phyloP scores from a whole-genome alignment of 2,329 filamentous ascomycete genomes.

The Penicillium sp. region DNA sequence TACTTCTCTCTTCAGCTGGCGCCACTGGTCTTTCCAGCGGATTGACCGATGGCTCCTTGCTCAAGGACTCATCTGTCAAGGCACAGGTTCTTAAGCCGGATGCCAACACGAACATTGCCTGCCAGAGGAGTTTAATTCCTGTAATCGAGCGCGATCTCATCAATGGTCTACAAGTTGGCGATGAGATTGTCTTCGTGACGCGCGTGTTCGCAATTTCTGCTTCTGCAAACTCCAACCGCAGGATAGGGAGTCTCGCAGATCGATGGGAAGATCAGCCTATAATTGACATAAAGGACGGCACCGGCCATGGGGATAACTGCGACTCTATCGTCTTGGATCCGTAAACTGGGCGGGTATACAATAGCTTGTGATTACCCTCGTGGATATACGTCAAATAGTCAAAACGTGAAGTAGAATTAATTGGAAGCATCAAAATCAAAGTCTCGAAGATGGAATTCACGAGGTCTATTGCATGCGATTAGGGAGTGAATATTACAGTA shows the following conservation, averaged over 20 bases:
- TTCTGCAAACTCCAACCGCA: conserved; percentile 1
- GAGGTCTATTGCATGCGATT: conserved; percentile 2
- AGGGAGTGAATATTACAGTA: conserved; percentile 7
- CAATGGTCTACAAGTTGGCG: neutral
- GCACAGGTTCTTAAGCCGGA: conserved; percentile 10
- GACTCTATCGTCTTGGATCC: neutral
- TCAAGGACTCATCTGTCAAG: neutral
- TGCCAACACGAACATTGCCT: conserved; percentile 11
- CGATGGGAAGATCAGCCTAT: conserved; percentile 5
- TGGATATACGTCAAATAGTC: too few species aligned
- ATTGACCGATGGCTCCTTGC: too few species aligned
- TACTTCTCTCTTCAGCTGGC: conserved; percentile 9
- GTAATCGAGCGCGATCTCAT: neutral
- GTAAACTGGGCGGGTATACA: neutral
- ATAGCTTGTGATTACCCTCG: too few species aligned
- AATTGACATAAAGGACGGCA: neutral
- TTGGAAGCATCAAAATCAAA: too few species aligned
- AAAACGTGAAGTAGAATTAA: too few species aligned
- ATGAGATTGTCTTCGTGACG: conserved; percentile 7
- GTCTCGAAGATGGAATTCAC: too few species aligned
- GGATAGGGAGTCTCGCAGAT: neutral
- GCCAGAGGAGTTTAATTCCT: conserved; percentile 9
- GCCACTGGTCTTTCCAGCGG: conserved; percentile 3
- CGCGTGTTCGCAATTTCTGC: conserved; percentile 10
- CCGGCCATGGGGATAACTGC: neutral